Conservation (phyloP, 2,329 filamentous ascomycete genomes). For the Coleophoma eucalyptorum region DNA sequence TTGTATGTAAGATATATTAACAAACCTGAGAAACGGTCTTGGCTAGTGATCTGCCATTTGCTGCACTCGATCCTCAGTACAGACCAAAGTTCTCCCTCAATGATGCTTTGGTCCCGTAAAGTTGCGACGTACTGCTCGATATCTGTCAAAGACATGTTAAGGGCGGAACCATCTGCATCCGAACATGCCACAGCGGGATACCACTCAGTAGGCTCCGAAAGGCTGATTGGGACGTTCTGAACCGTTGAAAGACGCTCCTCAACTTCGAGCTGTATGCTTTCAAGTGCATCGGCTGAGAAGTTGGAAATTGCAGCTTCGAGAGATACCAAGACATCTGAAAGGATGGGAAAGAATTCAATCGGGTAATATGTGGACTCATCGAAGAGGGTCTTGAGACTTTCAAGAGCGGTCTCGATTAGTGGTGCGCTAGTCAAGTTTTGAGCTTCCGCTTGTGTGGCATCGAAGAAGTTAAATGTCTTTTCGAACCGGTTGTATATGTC, state of each 20-base stretch:
- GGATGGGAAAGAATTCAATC: neutral
- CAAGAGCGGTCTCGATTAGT: neutral
- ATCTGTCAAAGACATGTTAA: conserved; percentile 7
- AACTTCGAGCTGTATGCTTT: neutral
- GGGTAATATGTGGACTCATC: neutral
- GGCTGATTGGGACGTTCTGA: neutral
- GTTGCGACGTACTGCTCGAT: conserved; percentile 5
- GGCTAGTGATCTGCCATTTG: conserved; percentile 21
- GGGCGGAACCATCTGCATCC: neutral
- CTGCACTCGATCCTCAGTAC: conserved; percentile 26
- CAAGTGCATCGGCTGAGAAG: too few species aligned
- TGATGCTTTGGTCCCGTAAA: conserved; percentile 30
- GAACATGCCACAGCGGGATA: neutral
- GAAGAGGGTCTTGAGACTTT: neutral
- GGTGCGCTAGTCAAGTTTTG: conserved; percentile 15
- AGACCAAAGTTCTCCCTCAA: conserved; percentile 37
- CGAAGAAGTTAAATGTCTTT: conserved; percentile 7
- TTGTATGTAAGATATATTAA: neutral
- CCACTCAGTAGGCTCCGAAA: neutral
- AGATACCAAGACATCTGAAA: neutral
- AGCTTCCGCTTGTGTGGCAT: conserved; percentile 8
- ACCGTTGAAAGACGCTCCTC: neutral
- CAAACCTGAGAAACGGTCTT: conserved; percentile 4
- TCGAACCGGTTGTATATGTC: conserved; percentile 18
- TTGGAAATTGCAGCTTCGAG: neutral